These are phyloP conservation scores for Boletus pseudopeckii DNA, from an alignment of 768 basidiomycete genomes.

Conservation along the genomic window DNA sequence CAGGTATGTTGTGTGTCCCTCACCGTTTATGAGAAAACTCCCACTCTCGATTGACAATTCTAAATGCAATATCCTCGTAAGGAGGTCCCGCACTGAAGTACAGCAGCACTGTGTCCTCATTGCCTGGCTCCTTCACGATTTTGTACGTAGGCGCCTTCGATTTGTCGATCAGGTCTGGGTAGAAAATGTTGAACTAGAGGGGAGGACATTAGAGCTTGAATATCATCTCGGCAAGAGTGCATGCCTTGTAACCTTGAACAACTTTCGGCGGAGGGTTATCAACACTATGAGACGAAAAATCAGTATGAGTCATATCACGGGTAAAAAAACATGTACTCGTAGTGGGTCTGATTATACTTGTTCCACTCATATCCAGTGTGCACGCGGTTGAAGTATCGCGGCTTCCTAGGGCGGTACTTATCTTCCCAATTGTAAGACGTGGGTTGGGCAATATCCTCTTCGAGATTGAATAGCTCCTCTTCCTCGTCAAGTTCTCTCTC, in stretches of 20 bases:
- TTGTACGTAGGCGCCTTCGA: conserved; percentile 96
- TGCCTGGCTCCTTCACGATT: conserved; percentile 89
- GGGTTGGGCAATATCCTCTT: conserved; percentile 81
- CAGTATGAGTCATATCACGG: background rate
- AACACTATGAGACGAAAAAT: conserved; percentile 49
- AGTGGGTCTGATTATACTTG: conserved; percentile 99
- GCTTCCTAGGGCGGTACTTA: conserved; percentile 95
- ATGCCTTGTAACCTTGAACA: conserved; percentile 95
- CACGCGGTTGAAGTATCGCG: conserved; percentile 97
- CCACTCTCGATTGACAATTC: conserved; percentile 97
- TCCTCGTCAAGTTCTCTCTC: conserved; percentile 94
- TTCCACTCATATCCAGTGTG: conserved; percentile 99
- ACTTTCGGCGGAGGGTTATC: conserved; percentile 99
- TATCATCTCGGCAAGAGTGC: conserved; percentile 7
- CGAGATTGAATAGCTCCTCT: conserved; percentile 92
- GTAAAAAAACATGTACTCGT: conserved; percentile 59
- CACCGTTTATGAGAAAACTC: conserved; percentile 97
- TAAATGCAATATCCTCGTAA: conserved; percentile 98
- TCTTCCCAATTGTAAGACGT: conserved; percentile 97
- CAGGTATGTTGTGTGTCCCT: conserved; percentile 8
- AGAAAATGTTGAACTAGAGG: conserved; percentile 89
- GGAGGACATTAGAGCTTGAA: conserved; percentile 12
- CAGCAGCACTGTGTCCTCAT: conserved; percentile 90
- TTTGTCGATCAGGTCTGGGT: conserved; percentile 98
- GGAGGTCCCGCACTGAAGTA: conserved; percentile 96